Conservation (phyloP, 2,329 filamentous ascomycete species). For the Graphiopsis chlorocephala region DNA sequence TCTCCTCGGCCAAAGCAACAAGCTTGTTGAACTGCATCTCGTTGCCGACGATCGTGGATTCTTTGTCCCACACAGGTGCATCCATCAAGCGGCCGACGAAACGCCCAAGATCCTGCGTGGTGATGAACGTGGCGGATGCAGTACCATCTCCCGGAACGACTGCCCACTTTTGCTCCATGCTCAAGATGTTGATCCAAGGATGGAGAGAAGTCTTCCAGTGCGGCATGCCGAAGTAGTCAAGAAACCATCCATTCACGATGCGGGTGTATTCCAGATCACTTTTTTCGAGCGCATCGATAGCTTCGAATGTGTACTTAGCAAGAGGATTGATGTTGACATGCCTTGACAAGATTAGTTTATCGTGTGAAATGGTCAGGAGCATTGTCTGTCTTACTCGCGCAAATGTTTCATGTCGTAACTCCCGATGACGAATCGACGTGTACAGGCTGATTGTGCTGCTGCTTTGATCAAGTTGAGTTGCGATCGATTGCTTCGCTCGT, state of each 20-base stretch:
- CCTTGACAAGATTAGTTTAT: not conserved
- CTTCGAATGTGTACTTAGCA: constrained; percentile 14
- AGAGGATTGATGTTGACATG: not conserved
- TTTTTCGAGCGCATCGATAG: constrained; percentile 21
- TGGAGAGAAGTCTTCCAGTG: constrained; percentile 17
- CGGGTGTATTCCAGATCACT: constrained; percentile 30
- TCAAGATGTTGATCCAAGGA: constrained; percentile 13
- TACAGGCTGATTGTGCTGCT: constrained; percentile 6
- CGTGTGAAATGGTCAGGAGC: not conserved
- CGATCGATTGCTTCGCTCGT: not conserved
- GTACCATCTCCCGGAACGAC: not conserved
- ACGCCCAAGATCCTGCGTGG: constrained; percentile 1
- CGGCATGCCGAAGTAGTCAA: constrained; percentile 35
- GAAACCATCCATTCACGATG: constrained; percentile 30
- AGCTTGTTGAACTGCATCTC: not conserved
- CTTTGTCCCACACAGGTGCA: not conserved
- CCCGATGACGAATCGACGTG: constrained; percentile 21
- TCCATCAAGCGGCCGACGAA: not conserved
- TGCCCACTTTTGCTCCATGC: constrained; percentile 1
- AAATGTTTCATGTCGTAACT: constrained; percentile 12
- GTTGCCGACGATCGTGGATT: not conserved
- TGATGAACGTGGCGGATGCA: not conserved
- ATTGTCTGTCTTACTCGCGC: not conserved
- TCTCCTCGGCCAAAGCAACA: not conserved
- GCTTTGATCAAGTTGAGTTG: constrained; percentile 22